Percentiles rank a stretch among this genome's conserved stretches.
phyloP scores from a whole-genome alignment of 169 alveolate species.

The Eimeria maxima region DNA sequence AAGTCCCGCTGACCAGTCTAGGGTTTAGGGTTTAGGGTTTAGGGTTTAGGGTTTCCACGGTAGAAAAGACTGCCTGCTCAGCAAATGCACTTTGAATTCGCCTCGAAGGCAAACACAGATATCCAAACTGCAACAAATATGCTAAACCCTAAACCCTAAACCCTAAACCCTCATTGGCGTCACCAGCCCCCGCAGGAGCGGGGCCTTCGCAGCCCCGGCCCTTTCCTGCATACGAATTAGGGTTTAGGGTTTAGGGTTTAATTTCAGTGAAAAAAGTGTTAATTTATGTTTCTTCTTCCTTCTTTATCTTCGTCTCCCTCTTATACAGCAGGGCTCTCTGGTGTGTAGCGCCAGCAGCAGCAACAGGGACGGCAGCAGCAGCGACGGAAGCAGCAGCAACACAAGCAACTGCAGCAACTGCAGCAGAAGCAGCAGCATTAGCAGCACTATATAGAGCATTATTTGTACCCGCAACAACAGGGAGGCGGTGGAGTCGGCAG shows the following conservation, averaged over 20 bases:
- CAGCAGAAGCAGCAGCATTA: neutral
- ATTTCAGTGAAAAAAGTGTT: neutral
- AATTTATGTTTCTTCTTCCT: neutral
- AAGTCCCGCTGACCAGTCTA: neutral
- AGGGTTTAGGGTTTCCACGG: neutral
- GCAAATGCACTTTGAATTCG: neutral
- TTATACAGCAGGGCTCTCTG: neutral
- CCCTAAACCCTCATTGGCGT: neutral
- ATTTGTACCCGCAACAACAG: neutral
- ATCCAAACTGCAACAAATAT: too few species aligned
- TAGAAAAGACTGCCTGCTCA: too few species aligned
- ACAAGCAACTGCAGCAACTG: slow-evolving; percentile 16
- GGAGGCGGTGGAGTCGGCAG: neutral
- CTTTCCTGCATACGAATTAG: neutral
- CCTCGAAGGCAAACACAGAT: neutral
- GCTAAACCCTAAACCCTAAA: neutral
- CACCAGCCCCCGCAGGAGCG: neutral
- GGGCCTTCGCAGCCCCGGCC: neutral
- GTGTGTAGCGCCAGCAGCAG: neutral
- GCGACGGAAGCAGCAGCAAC: neutral
- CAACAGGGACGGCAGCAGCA: neutral
- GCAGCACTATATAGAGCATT: neutral
- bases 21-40: slow-evolving; percentile 3
- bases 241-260: neutral
- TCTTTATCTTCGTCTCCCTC: neutral